A percentile compares a stretch with the other conserved stretches of the same genome.
These are phyloP conservation scores for Blakeslea trispora DNA, from an alignment of 371 early-diverging fungal genomes.

Conservation along the genomic window DNA sequence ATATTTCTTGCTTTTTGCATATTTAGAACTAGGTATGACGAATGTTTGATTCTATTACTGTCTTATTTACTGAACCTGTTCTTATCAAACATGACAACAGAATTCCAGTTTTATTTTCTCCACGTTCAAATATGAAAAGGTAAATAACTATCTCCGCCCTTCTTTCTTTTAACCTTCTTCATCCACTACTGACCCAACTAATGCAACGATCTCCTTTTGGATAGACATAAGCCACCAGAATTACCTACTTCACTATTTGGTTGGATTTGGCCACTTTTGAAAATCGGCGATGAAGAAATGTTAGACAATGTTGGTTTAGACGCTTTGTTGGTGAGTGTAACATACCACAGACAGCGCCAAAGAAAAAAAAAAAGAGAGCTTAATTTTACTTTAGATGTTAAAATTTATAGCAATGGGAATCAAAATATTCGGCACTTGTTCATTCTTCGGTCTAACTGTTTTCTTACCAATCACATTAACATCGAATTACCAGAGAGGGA, in stretches of 20 bases:
- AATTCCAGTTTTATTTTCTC: constrained; percentile 57
- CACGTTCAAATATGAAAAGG: constrained; percentile 60
- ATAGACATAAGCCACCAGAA: constrained; percentile 57
- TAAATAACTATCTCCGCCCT: too few species aligned
- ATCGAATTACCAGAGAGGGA: constrained; percentile 9
- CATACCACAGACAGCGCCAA: not conserved
- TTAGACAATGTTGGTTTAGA: constrained; percentile 66
- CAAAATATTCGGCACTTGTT: constrained; percentile 45
- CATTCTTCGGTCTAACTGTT: constrained; percentile 37
- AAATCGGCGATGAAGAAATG: constrained; percentile 52
- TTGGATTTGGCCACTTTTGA: constrained; percentile 61
- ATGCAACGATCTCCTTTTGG: not conserved
- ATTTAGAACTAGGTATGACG: constrained; percentile 48
- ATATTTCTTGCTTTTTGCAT: constrained; percentile 57
- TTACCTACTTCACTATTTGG: constrained; percentile 58
- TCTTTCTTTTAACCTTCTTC: too few species aligned
- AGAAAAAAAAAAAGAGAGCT: not conserved
- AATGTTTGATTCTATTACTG: not conserved
- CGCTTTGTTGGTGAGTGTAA: constrained; percentile 56
- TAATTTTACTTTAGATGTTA: constrained; percentile 31
- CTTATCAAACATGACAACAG: constrained; percentile 12
- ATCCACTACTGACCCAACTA: too few species aligned
- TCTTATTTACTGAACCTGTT: not conserved
- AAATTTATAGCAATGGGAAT: constrained; percentile 49
- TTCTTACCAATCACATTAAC: constrained; percentile 44